Evolutionary conservation across 805 yeast species (phyloP), one percentile per base, ranked within the genome.

Genomic region (Millerago galiae): DNA sequence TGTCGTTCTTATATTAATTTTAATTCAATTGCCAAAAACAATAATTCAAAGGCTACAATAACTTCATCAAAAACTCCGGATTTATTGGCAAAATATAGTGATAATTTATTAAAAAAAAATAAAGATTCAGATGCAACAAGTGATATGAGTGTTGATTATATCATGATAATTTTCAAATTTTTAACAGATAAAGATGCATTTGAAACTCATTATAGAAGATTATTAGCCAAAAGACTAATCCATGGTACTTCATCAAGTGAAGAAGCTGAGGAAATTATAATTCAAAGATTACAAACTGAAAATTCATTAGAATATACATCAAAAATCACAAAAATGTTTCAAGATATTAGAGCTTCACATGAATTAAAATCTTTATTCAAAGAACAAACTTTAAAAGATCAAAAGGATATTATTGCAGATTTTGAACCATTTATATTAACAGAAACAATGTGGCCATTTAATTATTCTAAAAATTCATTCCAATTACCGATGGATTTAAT

Each of bases 141-240:
- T 45, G 91, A 83, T 57, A 78, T 90, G 81, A 78, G 79, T 41
- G 78, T 84, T 37, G 90, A 84, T 52, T 93, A 90, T 56, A 75
- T 93, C 54, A 86, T 91, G 85, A 76, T 81, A 13, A 72, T 93
- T 24, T 87, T 93, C 71, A 82, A 81, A 57, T 91, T 85, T 59
- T 74, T 95, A 45, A 89, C 86, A 35, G 98, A 93, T 61, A 90
- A 89, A 62, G 98, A 95, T 67, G 86, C 93, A 34, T 95, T 93
- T 65, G 98, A 93, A 66, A 83, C 82, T 47, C 84, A 86, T 67
- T 93, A 93, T 64, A 80, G 97, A 62, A 78, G 97, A 49, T 70
- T 83, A 58, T 73, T 93, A 53, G 91, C 98, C 10, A 85, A 83
- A 60, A 77, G 99, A 60, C 74, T 93, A 53, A 90, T 93, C 55